Evolutionary conservation across 179 eudicot genomes (phyloP).

Genomic region (Beta macrorhiza): DNA sequence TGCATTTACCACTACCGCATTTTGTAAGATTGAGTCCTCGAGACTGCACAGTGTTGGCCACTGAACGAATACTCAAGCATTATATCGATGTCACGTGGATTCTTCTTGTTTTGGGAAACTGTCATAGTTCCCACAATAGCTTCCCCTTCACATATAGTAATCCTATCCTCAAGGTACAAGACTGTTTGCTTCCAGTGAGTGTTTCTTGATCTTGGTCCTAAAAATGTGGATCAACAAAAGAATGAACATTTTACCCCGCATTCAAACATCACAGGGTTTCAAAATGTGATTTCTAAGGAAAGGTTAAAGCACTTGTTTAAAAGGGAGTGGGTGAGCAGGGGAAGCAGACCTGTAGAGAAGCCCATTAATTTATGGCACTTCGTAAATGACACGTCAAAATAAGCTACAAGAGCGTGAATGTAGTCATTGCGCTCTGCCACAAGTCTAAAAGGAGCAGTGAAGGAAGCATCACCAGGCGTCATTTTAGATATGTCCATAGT

Average conservation of each 20-base stretch:
- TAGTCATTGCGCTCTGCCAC: conserved; percentile 92
- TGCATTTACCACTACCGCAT: conserved; percentile 56
- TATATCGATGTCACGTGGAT: conserved; percentile 92
- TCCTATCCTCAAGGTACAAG: conserved; percentile 82
- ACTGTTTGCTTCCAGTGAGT: conserved; percentile 99
- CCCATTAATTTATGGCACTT: conserved; percentile 81
- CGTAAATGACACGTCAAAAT: conserved; percentile 92
- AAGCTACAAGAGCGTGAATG: conserved; percentile 96
- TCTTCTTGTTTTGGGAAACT: conserved; percentile 84
- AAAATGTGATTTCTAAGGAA: background rate
- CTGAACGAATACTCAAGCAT: conserved; percentile 68
- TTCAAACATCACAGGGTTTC: background rate
- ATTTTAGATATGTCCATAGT: conserved; percentile 98
- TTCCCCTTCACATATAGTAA: conserved; percentile 87
- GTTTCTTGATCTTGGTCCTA: conserved; percentile 85
- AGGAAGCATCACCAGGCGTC: conserved; percentile 92
- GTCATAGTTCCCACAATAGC: conserved; percentile 67
- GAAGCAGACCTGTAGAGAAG: conserved; percentile 78
- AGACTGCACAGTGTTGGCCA: conserved; percentile 59
- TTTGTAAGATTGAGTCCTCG: conserved; percentile 78
- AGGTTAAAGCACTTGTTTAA: background rate
- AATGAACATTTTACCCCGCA: background rate
- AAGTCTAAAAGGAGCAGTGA: conserved; percentile 90
- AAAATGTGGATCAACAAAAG: conserved; percentile 4
- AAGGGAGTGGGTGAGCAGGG: background rate